These are phyloP conservation scores for Tylopilus sp. DNA, from an alignment of 1,284 basidiomycete species.

Conservation along the genomic window DNA sequence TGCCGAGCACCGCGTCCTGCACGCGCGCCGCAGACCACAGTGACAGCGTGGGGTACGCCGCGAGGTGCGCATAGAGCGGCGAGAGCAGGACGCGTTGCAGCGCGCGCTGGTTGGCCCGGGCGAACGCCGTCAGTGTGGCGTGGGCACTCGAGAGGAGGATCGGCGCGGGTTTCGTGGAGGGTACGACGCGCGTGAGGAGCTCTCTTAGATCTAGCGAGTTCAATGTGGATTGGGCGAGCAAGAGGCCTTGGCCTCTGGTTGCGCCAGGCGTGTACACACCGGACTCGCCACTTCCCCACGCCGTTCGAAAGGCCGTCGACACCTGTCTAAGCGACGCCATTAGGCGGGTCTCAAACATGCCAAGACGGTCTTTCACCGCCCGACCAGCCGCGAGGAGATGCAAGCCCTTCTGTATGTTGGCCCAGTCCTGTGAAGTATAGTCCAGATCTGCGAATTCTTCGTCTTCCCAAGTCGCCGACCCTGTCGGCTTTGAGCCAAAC, in stretches of 20 bases:
- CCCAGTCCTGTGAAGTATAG: conserved; percentile 85
- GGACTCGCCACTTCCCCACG: conserved; percentile 47
- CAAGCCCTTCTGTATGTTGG: conserved; percentile 76
- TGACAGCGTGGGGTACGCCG: conserved; percentile 64
- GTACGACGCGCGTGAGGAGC: conserved; percentile 52
- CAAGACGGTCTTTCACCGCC: conserved; percentile 63
- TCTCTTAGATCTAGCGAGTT: conserved; percentile 75
- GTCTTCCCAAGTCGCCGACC: conserved; percentile 33
- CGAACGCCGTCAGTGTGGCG: conserved; percentile 62
- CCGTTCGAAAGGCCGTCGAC: conserved; percentile 53
- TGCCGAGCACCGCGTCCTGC: conserved; percentile 40
- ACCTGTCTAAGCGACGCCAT: conserved; percentile 55
- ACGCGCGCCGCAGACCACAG: conserved; percentile 56
- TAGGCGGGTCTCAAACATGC: conserved; percentile 66
- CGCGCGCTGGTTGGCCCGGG: conserved; percentile 69
- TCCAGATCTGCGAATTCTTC: conserved; percentile 72
- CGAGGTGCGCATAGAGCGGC: conserved; percentile 77
- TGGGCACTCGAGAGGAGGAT: conserved; percentile 55
- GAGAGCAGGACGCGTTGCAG: conserved; percentile 82
- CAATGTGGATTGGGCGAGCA: conserved; percentile 77
- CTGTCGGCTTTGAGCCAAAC: conserved; percentile 16
- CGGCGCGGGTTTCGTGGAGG: conserved; percentile 24
- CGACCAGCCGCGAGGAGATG: conserved; percentile 78
- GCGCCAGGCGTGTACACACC: conserved; percentile 56
- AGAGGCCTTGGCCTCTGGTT: conserved; percentile 65